Conservation (phyloP, 441 rosid genomes). For the Geranium incanum region DNA sequence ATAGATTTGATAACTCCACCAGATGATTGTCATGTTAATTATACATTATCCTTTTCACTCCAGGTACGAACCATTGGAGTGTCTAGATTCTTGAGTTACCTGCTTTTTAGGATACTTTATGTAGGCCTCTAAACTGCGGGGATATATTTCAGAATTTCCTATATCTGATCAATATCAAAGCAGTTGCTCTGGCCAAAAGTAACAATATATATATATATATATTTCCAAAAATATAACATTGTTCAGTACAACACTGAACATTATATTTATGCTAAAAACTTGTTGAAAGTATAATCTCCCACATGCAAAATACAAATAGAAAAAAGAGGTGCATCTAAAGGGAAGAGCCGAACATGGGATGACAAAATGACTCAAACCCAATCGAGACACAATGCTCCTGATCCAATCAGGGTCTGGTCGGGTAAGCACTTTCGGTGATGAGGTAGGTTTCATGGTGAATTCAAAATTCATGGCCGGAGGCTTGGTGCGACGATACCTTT, state of each 20-base stretch:
- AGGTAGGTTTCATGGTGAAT: too few species aligned
- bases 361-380: too few species aligned
- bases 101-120: not conserved
- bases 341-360: too few species aligned
- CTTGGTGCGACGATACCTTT: too few species aligned
- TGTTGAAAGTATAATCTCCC: too few species aligned
- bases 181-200: not conserved
- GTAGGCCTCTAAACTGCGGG: not conserved
- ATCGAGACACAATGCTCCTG: too few species aligned
- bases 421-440: too few species aligned
- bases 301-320: too few species aligned
- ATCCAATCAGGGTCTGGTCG: too few species aligned
- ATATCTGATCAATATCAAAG: not conserved
- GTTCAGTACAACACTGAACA: not conserved
- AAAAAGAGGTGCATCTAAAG: too few species aligned
- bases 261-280: not conserved
- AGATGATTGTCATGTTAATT: constrained; percentile 97
- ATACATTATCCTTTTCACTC: constrained; percentile 82
- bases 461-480: too few species aligned
- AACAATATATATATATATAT: not conserved
- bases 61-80: constrained; percentile 47
- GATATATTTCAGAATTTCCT: not conserved
- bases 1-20: constrained; percentile 88
- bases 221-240: not conserved
- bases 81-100: constrained; percentile 8